A percentile compares a stretch with the other conserved stretches of the same genome.
Conservation (phyloP, 768 basidiomycete genomes). For the Panaeolus papilionaceus region DNA sequence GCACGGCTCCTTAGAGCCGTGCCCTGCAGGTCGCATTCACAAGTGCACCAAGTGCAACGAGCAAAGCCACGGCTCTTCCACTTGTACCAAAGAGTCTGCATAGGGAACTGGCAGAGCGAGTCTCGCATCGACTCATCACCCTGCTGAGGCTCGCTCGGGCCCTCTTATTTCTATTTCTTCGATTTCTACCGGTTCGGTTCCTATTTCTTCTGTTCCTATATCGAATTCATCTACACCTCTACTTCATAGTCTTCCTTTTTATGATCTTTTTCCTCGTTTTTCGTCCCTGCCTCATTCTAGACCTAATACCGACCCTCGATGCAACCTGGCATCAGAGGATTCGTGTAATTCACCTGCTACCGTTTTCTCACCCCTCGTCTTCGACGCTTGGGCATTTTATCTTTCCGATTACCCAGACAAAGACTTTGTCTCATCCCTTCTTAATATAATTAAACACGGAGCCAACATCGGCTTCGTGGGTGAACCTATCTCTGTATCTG, state of each 20-base stretch:
- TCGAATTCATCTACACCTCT: background rate
- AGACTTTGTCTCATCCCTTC: background rate
- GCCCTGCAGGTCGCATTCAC: background rate
- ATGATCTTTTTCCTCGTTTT: background rate
- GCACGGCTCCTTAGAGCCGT: background rate
- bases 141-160: background rate
- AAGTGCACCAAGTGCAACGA: background rate
- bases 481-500: conserved; percentile 20
- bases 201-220: background rate
- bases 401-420: background rate
- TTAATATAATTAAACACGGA: conserved; percentile 34
- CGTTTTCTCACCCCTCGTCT: background rate
- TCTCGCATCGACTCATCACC: too few species aligned
- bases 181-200: too few species aligned
- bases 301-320: background rate
- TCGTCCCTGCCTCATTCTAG: background rate
- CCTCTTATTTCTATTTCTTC: background rate
- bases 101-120: background rate
- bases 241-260: background rate
- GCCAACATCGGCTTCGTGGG: conserved; percentile 34
- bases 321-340: background rate
- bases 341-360: background rate
- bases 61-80: background rate
- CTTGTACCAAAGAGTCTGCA: background rate
- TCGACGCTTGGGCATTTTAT: background rate